Base-by-base conservation (phyloP, 768 basidiomycete genomes). In the Calocera cornea region DNA sequence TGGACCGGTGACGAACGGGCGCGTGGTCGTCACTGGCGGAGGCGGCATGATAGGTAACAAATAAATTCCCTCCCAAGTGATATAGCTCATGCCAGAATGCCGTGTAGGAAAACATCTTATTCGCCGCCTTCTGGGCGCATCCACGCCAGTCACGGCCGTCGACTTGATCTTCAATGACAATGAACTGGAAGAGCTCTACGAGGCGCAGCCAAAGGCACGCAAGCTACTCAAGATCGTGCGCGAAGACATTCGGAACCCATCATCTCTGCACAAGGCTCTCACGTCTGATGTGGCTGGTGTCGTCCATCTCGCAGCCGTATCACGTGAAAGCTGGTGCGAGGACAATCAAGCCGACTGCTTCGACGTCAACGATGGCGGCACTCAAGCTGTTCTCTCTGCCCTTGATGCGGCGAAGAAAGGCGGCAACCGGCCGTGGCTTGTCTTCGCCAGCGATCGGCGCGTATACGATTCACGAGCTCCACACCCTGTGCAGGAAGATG, bases 371-470 rank as follows among this genome's bases (percentile, higher is more conserved):
- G 69, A 70, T 8, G 31, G 70, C 5, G 72, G 72, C 19, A 72
- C 72, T 5, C 49, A 71, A 24, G 34, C 36, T 14, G 67, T 73
- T 0, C 44, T 73, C 31, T 47, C 70, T 24, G 66, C 70, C 12
- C 40, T 69, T 12, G 41, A 34, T 1, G 41, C 38, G 33, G 16
- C 66, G 27, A 33, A 44, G 34, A 65, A 41, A 17, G 66, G 67
- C 22, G 54, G 33, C 1, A 65, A 70, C 14, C 65, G 69, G 1
- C 74, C 75, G 11, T 77, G 76, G 76, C 67, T 76, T 27, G 67
- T 77, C 24, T 64, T 72, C 29, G 72, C 70, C 12, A 73, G 72
- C 1, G 70, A 71, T 29, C 69, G 73, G 66, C 74, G 74, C 22
- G 74, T 76, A 2, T 74, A 73, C 66, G 70, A 71, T 10, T 66